phyloP scores from a whole-genome alignment of 2,329 filamentous ascomycete species.

The Pseudocercospora crystallina region DNA sequence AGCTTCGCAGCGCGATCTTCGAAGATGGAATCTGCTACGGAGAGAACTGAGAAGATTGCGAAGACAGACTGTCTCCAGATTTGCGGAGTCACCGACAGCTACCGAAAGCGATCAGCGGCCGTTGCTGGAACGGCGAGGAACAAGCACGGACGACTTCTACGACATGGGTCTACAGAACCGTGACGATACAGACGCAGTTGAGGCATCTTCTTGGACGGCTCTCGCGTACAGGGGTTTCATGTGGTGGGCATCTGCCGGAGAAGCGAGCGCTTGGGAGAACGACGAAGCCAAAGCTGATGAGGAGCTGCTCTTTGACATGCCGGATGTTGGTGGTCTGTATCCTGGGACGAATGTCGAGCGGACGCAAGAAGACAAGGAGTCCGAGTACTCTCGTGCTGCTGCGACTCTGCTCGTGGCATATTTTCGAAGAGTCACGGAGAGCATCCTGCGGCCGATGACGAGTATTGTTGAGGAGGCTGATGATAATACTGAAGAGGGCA shows the following conservation, averaged over 20 bases:
- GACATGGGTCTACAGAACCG: conserved; percentile 21
- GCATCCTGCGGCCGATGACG: conserved; percentile 62
- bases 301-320: conserved; percentile 44
- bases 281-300: conserved; percentile 55
- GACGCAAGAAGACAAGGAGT: conserved; percentile 15
- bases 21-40: conserved; percentile 71
- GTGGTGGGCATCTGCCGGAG: conserved; percentile 86
- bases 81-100: conserved; percentile 20
- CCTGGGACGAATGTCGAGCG: conserved; percentile 10
- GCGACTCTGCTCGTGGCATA: conserved; percentile 77
- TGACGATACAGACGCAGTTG: conserved; percentile 44
- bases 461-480: conserved; percentile 59
- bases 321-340: conserved; percentile 30
- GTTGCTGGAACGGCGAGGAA: conserved; percentile 27
- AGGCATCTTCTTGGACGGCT: conserved; percentile 64
- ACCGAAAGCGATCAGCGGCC: conserved; percentile 15
- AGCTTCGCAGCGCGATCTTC: conserved; percentile 86
- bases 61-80: conserved; percentile 38
- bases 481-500: conserved; percentile 38
- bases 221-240: conserved; percentile 81
- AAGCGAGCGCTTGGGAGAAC: conserved; percentile 59
- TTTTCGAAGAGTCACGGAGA: conserved; percentile 73
- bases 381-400: conserved; percentile 30
- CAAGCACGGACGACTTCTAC: conserved; percentile 10
- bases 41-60: conserved; percentile 24